Base-by-base conservation (phyloP, 805 yeast species). In the Wickerhamiella dianesei region DNA sequence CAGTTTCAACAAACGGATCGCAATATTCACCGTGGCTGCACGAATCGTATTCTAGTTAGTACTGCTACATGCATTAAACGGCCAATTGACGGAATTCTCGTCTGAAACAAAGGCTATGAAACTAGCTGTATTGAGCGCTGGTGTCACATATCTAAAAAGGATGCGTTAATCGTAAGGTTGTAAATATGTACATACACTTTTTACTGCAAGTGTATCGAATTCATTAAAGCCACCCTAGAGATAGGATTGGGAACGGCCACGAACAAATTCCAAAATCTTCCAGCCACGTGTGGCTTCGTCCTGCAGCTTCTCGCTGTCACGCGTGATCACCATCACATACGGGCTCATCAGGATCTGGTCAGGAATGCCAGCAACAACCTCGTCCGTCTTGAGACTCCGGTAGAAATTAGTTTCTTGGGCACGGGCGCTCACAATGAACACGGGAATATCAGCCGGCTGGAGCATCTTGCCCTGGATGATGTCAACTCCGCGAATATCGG, bases 401-500 rank as follows among this genome's bases (percentile, higher is more conserved):
- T 79, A 92, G 52, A 86, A 69, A 60, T 84, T 89, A 50, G 94
- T 79, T 62, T 92, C 99, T 69, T 92, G 98, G 6, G 95, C 97
- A 64, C 98, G 79, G 62, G 96, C 87, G 44, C 94, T 83, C 51
- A 87, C 84, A 45, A 92, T 96, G 53, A 86, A 68, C 17, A 89
- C 96, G 13, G 99, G 99, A 35, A 78, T 73, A 62, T 89, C 89
- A 55, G 86, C 82, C 35, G 96, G 96, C 59, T 85, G 89, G 50
- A 92, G 73, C 57, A 80, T 69, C 69, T 85, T 87, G 52, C 94
- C 86, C 51, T 87, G 81, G 48, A 85, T 81, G 54, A 92, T 79
- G 55, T 89, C 97, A 40, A 88, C 94, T 45, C 95, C 94, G 68
- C 99, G 79, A 56, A 92, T 84, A 63, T 92, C 99, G 59, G 92